Evolutionary conservation across 768 basidiomycete species (phyloP), one percentile per base, ranked within the genome.

Genomic region (Suillus fuscotomentosus): DNA sequence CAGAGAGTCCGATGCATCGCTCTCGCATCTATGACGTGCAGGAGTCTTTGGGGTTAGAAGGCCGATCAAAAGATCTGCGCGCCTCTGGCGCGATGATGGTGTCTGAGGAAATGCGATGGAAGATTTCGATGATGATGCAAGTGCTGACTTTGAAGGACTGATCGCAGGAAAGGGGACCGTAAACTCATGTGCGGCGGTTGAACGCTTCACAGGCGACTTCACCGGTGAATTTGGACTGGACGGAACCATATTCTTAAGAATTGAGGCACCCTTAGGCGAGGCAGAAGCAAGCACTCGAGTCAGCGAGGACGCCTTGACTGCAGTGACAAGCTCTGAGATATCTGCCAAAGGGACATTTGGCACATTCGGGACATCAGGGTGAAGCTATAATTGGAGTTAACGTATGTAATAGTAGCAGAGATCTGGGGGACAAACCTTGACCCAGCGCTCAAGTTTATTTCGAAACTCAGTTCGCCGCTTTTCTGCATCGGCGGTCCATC

Each of bases 401-500:
- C 50, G 34, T 57, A 27, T n/a, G 38, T 41, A 24, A 2, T 36
- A 48, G 48, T 20, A 41, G n/a, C n/a, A 47, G 63, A 42, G 60
- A 51, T n/a, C 5, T 39, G 24, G 54, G 53, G 56, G 61, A 59
- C 41, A 53, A 66, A 90, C 92, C 78, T 87, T 76, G 4, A 77
- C 73, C 93, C 93, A 95, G 48, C 76, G 71, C 47, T 84, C 77
- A 39, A 95, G 76, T 70, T 91, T 94, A 20, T 72, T 66, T 31
- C 79, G 79, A 67, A 94, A 82, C 61, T 84, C 78, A 61, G 80
- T 76, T 62, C 87, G 84, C 61, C 93, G 85, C 41, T 76, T 77
- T 62, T 91, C 90, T 43, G 83, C 77, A 51, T 81, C 86, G 36
- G 89, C 85, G 3, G 93, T 93, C 93, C 93, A 95, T 63, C 91